Evolutionary conservation across 225 moss, liverwort and hornwort species (phyloP).

Genomic region (Climacium dendroides): DNA sequence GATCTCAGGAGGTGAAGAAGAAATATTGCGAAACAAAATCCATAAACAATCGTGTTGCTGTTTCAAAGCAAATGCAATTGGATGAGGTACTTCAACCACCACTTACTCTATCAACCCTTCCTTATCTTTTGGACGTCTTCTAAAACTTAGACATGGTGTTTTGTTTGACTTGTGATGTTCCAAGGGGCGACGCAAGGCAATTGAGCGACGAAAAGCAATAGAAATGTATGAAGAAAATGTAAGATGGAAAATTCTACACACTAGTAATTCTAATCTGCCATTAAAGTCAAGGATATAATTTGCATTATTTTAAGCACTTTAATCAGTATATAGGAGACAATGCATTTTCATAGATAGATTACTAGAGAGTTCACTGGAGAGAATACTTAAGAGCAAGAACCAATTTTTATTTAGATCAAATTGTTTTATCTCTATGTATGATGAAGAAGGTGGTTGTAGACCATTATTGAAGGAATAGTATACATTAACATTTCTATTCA

Average conservation of each 20-base stretch:
- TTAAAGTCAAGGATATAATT: not conserved
- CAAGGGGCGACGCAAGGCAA: constrained; percentile 35
- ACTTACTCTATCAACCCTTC: not conserved
- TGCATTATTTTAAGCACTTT: too few species aligned
- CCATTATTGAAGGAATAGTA: not conserved
- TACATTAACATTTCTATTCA: not conserved
- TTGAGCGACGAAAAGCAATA: constrained; percentile 12
- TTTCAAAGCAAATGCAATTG: constrained; percentile 40
- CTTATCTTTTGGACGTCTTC: not conserved
- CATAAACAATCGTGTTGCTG: constrained; percentile 32
- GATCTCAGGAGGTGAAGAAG: constrained; percentile 19
- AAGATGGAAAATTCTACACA: not conserved
- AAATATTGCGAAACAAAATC: constrained; percentile 13
- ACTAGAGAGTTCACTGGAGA: not conserved
- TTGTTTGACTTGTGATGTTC: not conserved
- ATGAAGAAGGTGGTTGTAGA: not conserved
- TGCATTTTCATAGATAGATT: not conserved
- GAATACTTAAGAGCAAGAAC: not conserved
- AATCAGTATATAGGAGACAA: not conserved
- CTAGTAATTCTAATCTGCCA: not conserved
- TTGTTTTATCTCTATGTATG: not conserved
- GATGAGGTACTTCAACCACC: constrained; percentile 20
- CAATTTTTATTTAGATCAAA: not conserved
- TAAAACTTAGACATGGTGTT: not conserved
- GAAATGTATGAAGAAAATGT: constrained; percentile 43